Conservation (phyloP, 306 rosid genomes). For the Medicago lupulina region DNA sequence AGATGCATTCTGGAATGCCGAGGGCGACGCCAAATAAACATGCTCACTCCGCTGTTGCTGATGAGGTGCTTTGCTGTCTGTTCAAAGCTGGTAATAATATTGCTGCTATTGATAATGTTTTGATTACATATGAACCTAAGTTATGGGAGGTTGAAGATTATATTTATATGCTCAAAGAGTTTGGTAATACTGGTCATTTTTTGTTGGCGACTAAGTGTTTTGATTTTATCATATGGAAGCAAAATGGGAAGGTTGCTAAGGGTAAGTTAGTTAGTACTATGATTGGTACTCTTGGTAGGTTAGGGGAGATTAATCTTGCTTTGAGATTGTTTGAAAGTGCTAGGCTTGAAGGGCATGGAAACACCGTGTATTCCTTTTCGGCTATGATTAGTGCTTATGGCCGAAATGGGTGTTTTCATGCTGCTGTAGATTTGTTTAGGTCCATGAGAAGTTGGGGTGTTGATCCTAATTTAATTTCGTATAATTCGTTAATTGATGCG, state of each 20-base stretch:
- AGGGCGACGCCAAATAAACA: slow-evolving; percentile 52
- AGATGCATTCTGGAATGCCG: slow-evolving; percentile 75
- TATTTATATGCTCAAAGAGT: slow-evolving; percentile 66
- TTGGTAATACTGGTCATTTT: slow-evolving; percentile 70
- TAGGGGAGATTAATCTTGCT: slow-evolving; percentile 79
- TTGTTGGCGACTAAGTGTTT: slow-evolving; percentile 63
- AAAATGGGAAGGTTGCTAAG: slow-evolving; percentile 56
- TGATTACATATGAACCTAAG: slow-evolving; percentile 59
- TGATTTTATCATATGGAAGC: slow-evolving; percentile 71
- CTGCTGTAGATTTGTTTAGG: slow-evolving; percentile 64
- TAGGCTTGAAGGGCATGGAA: slow-evolving; percentile 73
- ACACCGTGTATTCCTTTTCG: slow-evolving; percentile 74
- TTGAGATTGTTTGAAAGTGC: slow-evolving; percentile 63
- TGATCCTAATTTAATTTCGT: slow-evolving; percentile 84
- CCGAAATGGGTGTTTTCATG: slow-evolving; percentile 61
- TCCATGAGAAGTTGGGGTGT: slow-evolving; percentile 71
- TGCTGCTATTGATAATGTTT: slow-evolving; percentile 54
- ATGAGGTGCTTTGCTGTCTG: slow-evolving; percentile 67
- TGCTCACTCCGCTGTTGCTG: slow-evolving; percentile 66
- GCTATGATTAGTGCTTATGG: slow-evolving; percentile 89
- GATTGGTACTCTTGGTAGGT: slow-evolving; percentile 90
- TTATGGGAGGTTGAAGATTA: slow-evolving; percentile 75
- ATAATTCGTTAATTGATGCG: slow-evolving; percentile 88
- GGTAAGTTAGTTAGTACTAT: slow-evolving; percentile 84
- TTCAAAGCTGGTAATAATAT: slow-evolving; percentile 59